Conservation (phyloP, 2,329 filamentous ascomycete species). For the Nemania diffusa region DNA sequence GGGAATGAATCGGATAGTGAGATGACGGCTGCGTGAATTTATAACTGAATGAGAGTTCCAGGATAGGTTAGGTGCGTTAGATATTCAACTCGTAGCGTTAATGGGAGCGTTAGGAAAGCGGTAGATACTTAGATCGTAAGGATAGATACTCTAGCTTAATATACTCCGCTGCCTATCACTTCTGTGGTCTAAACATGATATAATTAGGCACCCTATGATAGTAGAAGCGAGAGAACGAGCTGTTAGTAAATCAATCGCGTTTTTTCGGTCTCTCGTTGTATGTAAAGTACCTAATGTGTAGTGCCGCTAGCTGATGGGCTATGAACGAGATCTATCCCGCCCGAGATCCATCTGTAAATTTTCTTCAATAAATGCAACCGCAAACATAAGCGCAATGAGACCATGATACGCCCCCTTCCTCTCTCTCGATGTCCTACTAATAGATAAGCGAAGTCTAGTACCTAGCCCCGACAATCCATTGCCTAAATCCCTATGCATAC, state of each 20-base stretch:
- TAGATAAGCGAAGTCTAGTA: neutral
- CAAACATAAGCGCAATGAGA: neutral
- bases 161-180: neutral
- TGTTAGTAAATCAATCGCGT: neutral
- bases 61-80: neutral
- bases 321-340: neutral
- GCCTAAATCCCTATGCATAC: neutral
- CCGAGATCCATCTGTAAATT: neutral
- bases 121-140: neutral
- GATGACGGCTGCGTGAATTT: slow-evolving; percentile 16
- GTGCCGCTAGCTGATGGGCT: neutral
- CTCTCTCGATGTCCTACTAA: neutral
- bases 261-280: neutral
- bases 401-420: neutral
- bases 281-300: neutral
- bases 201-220: neutral
- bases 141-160: neutral
- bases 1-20: slow-evolving; percentile 4
- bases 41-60: neutral
- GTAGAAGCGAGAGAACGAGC: neutral
- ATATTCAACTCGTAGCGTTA: neutral
- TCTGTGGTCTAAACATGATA: neutral
- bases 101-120: neutral
- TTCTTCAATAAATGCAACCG: neutral
- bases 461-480: neutral